Base-by-base conservation (phyloP, 176 grass and related monocot species). In the Oryza glumipatula region DNA sequence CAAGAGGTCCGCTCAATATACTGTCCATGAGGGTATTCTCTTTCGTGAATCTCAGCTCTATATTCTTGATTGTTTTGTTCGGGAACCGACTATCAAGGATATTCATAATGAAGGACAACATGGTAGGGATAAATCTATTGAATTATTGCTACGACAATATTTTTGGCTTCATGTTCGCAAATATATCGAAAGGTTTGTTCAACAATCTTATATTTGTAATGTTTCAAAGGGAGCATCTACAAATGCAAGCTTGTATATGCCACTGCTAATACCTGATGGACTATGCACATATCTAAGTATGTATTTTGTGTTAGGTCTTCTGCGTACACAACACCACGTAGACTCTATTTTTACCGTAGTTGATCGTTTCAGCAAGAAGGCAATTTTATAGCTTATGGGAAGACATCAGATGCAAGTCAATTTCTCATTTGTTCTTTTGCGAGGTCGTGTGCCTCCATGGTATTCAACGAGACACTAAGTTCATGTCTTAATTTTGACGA, bases 301-400 rank as follows among this genome's bases (percentile, higher is more conserved):
- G 32, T 67, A 86, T n/a, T 86, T 86, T 38, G 65, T 86, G 16
- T 48, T 86, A 1, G 84, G 60, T 0, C 68, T 80, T 8, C 45
- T 5, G 0, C 6, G 38, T 39, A 39, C 38, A 7, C 38, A 39
- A 7, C 1, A 3, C 6, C 38, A 3, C 8, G 38, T 39, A 6
- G 38, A 39, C 6, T 39, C 38, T 39, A 39, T 39, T 39, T 39
- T 39, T 39, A 6, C 7, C 0, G 6, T 39, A 3, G 38, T 39
- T 39, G 38, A 39, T 39, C 5, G 38, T 3, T 39, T 39, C 3
- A 39, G 6, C 38, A 39, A 39, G 38, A 39, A 7, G 35, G 5
- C 35, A 36, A 36, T 36, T 36, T 36, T 39, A 39, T 39, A 39
- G 38, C 38, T 7, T 39, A 4, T 39, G 5, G 38, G 38, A 39